Evolutionary conservation across 2,329 filamentous ascomycete species (phyloP).

Genomic region (Sarocladiaceae sp.): DNA sequence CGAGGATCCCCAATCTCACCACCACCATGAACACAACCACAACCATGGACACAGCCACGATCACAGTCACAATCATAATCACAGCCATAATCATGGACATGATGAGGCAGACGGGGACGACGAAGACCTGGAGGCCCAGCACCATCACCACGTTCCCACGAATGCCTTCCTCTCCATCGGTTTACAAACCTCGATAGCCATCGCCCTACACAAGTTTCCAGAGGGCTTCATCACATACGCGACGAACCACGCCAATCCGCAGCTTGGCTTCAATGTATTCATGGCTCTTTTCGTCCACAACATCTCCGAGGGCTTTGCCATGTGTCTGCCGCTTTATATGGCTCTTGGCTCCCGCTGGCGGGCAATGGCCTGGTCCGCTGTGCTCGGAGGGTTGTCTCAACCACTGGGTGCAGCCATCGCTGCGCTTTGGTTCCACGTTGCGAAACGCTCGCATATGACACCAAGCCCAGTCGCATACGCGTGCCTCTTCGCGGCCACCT

Average conservation of each 20-base stretch:
- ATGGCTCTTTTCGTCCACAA: constrained; percentile 97
- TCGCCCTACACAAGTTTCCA: constrained; percentile 93
- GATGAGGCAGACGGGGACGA: constrained; percentile 19
- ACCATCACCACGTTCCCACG: constrained; percentile 92
- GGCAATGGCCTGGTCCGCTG: constrained; percentile 78
- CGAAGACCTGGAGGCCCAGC: constrained; percentile 48
- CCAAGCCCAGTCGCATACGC: constrained; percentile 64
- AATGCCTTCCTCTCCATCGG: constrained; percentile 93
- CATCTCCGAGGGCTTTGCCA: constrained; percentile 93
- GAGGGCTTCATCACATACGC: constrained; percentile 88
- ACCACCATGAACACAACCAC: constrained; percentile 16
- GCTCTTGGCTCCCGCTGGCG: constrained; percentile 75
- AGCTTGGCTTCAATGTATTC: constrained; percentile 86
- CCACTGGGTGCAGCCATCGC: constrained; percentile 82
- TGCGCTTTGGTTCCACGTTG: constrained; percentile 78
- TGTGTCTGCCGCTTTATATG: constrained; percentile 89
- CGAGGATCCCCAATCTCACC: constrained; percentile 12
- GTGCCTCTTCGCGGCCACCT: constrained; percentile 80
- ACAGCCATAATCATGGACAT: constrained; percentile 17
- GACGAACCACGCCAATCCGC: constrained; percentile 91
- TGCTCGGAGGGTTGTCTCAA: constrained; percentile 83
- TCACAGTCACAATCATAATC: constrained; percentile 15
- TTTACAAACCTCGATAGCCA: constrained; percentile 92
- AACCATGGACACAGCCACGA: constrained; percentile 15
- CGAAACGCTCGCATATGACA: constrained; percentile 44